Percentiles rank a stretch among this genome's conserved stretches.
Conservation (phyloP, 164 flowering plant species). For the Stephania japonica region DNA sequence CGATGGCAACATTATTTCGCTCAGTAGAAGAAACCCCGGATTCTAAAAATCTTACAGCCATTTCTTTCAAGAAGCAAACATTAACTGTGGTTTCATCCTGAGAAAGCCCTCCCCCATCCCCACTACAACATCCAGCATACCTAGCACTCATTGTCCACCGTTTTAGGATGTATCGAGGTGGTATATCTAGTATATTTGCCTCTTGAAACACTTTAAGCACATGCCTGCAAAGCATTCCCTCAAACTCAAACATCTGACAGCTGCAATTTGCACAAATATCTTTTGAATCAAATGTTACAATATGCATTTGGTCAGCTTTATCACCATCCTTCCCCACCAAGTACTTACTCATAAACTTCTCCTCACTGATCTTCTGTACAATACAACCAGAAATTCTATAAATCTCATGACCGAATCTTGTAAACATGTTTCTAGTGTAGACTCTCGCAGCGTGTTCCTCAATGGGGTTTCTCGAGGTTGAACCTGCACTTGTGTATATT, state of each 20-base stretch:
- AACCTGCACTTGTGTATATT: slow-evolving; percentile 14
- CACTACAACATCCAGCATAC: slow-evolving; percentile 4
- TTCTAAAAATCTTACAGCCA: slow-evolving; percentile 17
- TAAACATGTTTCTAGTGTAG: slow-evolving; percentile 19
- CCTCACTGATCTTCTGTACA: slow-evolving; percentile 8
- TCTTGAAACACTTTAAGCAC: slow-evolving; percentile 20
- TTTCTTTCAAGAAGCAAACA: slow-evolving; percentile 11
- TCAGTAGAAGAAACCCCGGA: slow-evolving; percentile 10
- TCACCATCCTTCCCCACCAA: slow-evolving; percentile 16
- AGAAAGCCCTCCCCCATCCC: slow-evolving; percentile 5
- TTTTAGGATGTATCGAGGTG: slow-evolving; percentile 14
- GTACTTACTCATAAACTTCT: slow-evolving; percentile 9
- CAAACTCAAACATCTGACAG: slow-evolving; percentile 18
- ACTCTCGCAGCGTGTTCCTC: slow-evolving; percentile 19
- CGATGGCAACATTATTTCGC: slow-evolving; percentile 9
- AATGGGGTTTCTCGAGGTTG: slow-evolving; percentile 16
- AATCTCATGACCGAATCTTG: slow-evolving; percentile 13
- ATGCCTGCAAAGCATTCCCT: slow-evolving; percentile 18
- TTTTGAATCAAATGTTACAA: slow-evolving; percentile 12
- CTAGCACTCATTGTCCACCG: slow-evolving; percentile 19
- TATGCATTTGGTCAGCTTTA: slow-evolving; percentile 13
- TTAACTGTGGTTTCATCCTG: slow-evolving; percentile 9
- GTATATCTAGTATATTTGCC: slow-evolving; percentile 13
- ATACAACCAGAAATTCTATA: slow-evolving; percentile 16
- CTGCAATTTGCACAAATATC: slow-evolving; percentile 15